Evolutionary conservation across 371 early-diverging fungal genomes (phyloP), one percentile per base, ranked within the genome.

Genomic region (Syncephalastrum racemosum): DNA sequence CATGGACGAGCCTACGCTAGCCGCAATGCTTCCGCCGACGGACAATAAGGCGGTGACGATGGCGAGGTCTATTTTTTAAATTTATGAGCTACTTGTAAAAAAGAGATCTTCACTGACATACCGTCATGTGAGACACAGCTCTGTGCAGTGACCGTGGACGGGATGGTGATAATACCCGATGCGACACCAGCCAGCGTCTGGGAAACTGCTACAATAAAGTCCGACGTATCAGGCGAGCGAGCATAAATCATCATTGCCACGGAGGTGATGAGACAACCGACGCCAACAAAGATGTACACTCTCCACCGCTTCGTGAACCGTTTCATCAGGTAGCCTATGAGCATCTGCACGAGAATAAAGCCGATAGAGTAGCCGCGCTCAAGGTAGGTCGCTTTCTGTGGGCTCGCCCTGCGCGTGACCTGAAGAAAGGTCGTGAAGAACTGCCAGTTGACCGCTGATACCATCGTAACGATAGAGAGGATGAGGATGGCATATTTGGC

Each of bases 191-290:
- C 73, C 52, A 77, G 69, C 7, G 65, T 55, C 54, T 77, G 77
- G 14, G 71, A 62, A 46, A 67, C 58, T 13, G 70, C 66, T 2
- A 77, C 66, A 43, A 73, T 69, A 8, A 52, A 61, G 23, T 58
- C 49, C 0, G 73, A 61, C 10, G 73, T 64, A 3, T 50, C 42
- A 18, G 71, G 71, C 23, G 54, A 54, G 48, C 78, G 74, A 42
- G 78, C 68, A 45, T 74, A 75, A 40, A 77, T 74, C 72, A 74
- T 77, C 19, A 73, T 55, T 25, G 70, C 71, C 24, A 70, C 60
- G 54, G 72, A 72, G 4, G 68, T 45, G 4, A 77, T 62, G 46
- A 88, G 25, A 6, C 88, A 46, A 6, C 87, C 88, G 4, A 91
- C 63, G 4, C 66, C 89, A 43, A 79, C 67, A 87, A 89, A 67